Evolutionary conservation across 768 basidiomycete species (phyloP).

Genomic region (Scleroderma bovista): DNA sequence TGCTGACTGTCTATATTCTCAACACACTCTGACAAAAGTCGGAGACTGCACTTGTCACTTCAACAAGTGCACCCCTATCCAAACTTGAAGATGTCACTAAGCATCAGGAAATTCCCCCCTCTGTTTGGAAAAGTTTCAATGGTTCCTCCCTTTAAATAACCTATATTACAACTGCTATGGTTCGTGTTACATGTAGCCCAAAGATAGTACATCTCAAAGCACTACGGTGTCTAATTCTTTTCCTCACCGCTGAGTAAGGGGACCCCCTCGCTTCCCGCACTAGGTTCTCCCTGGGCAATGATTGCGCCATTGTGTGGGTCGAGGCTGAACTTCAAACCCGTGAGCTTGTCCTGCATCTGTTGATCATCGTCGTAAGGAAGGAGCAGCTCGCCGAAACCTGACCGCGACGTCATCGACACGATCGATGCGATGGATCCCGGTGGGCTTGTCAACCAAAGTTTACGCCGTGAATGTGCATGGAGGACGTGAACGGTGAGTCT

Average conservation of each 20-base stretch:
- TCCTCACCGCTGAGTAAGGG: slow-evolving; percentile 11
- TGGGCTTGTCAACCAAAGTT: slow-evolving; percentile 45
- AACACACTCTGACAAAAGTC: too few relatives aligned
- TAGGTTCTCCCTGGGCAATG: slow-evolving; percentile 45
- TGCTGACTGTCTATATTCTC: too few relatives aligned
- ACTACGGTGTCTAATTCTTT: slow-evolving; percentile 3
- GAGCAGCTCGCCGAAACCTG: slow-evolving; percentile 59
- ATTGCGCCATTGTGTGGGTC: slow-evolving; percentile 59
- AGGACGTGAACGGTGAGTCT: slow-evolving; percentile 44
- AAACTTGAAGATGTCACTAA: too few relatives aligned
- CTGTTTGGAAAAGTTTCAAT: too few relatives aligned
- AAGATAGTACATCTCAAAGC: too few relatives aligned
- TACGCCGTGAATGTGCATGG: slow-evolving; percentile 42
- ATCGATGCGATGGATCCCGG: slow-evolving; percentile 59
- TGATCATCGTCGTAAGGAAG: slow-evolving; percentile 49
- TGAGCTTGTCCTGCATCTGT: slow-evolving; percentile 43
- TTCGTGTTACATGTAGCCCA: too few relatives aligned
- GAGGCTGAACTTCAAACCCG: slow-evolving; percentile 46
- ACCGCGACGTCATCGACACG: slow-evolving; percentile 51
- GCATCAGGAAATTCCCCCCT: too few relatives aligned
- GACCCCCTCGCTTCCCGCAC: slow-evolving; percentile 6
- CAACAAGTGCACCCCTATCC: too few relatives aligned
- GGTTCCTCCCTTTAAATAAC: too few relatives aligned
- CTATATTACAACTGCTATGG: too few relatives aligned
- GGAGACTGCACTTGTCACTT: too few relatives aligned